phyloP scores from a whole-genome alignment of 2,329 filamentous ascomycete species.

The Neurospora sp. region DNA sequence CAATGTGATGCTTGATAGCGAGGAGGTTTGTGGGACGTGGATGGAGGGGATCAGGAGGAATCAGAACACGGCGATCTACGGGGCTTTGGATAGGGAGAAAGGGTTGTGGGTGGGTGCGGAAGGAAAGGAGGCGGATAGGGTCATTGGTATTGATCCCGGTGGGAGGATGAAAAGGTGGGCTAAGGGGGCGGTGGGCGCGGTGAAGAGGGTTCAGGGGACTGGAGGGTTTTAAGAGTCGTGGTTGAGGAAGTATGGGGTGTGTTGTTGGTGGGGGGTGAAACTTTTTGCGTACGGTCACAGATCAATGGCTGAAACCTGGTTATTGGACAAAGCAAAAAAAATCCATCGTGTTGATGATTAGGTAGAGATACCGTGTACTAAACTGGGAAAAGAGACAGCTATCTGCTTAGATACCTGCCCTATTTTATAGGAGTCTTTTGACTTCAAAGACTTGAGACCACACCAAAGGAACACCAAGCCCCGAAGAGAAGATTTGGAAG shows the following conservation, averaged over 20 bases:
- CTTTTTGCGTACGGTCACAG: not conserved
- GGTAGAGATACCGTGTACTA: not conserved
- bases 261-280: not conserved
- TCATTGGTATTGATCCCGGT: constrained; percentile 42
- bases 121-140: constrained; percentile 37
- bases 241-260: not conserved
- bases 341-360: not conserved
- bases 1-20: constrained; percentile 64
- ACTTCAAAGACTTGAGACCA: not conserved
- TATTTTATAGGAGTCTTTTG: not conserved
- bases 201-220: constrained; percentile 45
- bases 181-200: constrained; percentile 45
- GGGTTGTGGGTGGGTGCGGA: constrained; percentile 52
- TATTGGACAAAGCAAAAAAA: not conserved
- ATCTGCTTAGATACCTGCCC: not conserved
- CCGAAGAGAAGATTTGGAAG: not conserved
- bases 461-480: not conserved
- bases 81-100: constrained; percentile 40
- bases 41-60: constrained; percentile 41
- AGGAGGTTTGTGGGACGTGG: constrained; percentile 51
- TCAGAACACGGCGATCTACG: constrained; percentile 54
- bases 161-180: constrained; percentile 48
- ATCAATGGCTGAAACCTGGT: not conserved
- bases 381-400: not conserved
- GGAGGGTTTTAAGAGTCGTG: constrained; percentile 36